Evolutionary conservation across 345 rosid species (phyloP), one percentile per base, ranked within the genome.

Genomic region (Hypericum androsaemum): DNA sequence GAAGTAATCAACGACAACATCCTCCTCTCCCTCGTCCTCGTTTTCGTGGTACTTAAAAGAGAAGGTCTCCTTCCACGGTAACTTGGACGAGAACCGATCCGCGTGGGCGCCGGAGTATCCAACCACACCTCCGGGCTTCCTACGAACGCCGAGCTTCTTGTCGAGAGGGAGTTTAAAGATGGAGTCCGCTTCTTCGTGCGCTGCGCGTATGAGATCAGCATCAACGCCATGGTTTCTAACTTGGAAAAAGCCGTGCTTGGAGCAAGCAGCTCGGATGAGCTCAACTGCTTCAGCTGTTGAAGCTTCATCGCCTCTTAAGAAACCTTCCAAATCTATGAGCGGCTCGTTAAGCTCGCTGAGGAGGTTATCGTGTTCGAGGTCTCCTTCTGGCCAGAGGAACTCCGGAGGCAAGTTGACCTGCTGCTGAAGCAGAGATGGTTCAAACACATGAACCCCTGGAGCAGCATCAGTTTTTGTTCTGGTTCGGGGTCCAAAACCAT

Each of bases 1-100:
- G 70, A 79, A 66, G 70, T 72, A 79, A 9, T 71, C 63, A 50
- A 65, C 71, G 10, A 66, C 82, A 9, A 32, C 13, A 3, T 57
- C 46, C 6, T 60, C 12, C 47, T 43, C 5, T 10, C 12, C 55
- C 1, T 59, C 15, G 11, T 55, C 32, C 32, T 22, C 52, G 10
- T 52, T 50, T 10, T 58, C 71, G 7, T 36, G 38, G 63, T 46
- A 79, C 7, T 61, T 47, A 51, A 77, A 72, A 0, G 85, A 64
- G 13, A 79, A 71, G 3, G 81, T 77, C 70, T 82, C 89, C 60
- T 82, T 82, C 89, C 89, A 82, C 0, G 85, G 83, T 63, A 82
- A 46, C 65, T 77, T 79, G 13, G 85, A 62, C 6, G 80, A 62
- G 28, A 44, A 74, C 47, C 83, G 47, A 52, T 75, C 74, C 0